Conservation (phyloP, 2,329 filamentous ascomycete genomes). For the Claviceps pazoutovae region DNA sequence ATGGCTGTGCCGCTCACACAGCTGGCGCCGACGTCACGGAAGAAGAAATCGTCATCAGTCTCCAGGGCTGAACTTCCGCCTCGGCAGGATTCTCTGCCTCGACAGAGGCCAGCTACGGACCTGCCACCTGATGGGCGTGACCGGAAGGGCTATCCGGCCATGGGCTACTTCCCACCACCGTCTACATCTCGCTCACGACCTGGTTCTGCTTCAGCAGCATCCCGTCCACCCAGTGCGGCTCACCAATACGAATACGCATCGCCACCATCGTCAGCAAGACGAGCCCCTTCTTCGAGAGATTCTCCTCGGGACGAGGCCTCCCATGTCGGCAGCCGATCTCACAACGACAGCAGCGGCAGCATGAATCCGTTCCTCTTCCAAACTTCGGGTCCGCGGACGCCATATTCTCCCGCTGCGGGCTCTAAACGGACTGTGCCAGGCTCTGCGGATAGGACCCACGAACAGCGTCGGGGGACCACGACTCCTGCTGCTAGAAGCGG, state of each 20-base stretch:
- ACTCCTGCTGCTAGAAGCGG: conserved; percentile 19
- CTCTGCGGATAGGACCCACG: conserved; percentile 16
- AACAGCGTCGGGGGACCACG: conserved; percentile 12
- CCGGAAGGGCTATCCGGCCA: conserved; percentile 27
- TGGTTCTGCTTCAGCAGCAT: conserved; percentile 28
- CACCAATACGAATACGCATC: conserved; percentile 29
- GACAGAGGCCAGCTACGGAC: conserved; percentile 24
- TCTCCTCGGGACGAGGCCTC: conserved; percentile 20
- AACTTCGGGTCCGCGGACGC: conserved; percentile 27
- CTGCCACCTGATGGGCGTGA: conserved; percentile 21
- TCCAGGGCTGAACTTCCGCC: conserved; percentile 7
- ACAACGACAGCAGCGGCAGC: not conserved
- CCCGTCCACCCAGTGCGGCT: conserved; percentile 20
- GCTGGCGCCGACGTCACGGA: conserved; percentile 29
- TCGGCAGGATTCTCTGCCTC: conserved; percentile 23
- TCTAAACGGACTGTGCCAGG: conserved; percentile 25
- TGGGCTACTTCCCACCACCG: conserved; percentile 38
- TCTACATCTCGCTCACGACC: conserved; percentile 25
- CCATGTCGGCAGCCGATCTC: conserved; percentile 14
- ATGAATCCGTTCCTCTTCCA: conserved; percentile 41
- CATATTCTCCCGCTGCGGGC: conserved; percentile 20
- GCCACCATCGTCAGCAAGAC: conserved; percentile 4
- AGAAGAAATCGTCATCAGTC: conserved; percentile 16
- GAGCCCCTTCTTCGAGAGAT: conserved; percentile 19
- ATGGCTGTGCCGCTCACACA: conserved; percentile 40